phyloP scores from a whole-genome alignment of 768 basidiomycete species.

The Roridomyces roridus region DNA sequence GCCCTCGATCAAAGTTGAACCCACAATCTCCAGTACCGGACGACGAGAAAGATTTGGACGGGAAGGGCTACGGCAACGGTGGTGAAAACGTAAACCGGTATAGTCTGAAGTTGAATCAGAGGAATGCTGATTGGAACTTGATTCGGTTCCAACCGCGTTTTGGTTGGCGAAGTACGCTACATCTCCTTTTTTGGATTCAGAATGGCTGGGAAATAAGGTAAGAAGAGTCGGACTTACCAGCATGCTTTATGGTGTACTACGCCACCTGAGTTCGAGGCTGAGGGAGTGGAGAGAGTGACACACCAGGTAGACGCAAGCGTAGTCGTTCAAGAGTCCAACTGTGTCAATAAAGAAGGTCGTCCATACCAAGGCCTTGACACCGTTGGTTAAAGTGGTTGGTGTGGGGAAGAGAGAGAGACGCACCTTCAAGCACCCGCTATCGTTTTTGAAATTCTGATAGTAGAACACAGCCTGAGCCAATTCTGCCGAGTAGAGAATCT shows the following conservation, averaged over 20 bases:
- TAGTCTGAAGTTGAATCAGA: background rate
- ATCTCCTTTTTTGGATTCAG: background rate
- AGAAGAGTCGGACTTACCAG: background rate
- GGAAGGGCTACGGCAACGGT: background rate
- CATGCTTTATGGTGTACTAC: background rate
- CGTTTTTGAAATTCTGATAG: background rate
- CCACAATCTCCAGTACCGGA: constrained; percentile 4
- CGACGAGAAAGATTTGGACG: background rate
- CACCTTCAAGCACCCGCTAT: background rate
- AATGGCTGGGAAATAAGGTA: background rate
- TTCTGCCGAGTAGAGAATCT: constrained; percentile 3
- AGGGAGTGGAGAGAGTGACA: background rate
- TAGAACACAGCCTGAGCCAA: background rate
- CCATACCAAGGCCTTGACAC: too few species aligned
- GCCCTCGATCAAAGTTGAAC: too few species aligned
- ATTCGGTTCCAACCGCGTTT: too few species aligned
- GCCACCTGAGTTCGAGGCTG: too few species aligned
- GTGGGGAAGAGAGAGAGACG: too few species aligned
- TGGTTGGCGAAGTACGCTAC: background rate
- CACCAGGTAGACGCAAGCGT: too few species aligned
- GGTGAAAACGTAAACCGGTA: constrained; percentile 3
- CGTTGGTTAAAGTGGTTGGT: too few species aligned
- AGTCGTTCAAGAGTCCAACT: too few species aligned
- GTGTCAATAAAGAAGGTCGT: background rate
- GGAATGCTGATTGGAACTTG: background rate